phyloP scores from a whole-genome alignment of 305 asterid species.

The Galium porrigens region DNA sequence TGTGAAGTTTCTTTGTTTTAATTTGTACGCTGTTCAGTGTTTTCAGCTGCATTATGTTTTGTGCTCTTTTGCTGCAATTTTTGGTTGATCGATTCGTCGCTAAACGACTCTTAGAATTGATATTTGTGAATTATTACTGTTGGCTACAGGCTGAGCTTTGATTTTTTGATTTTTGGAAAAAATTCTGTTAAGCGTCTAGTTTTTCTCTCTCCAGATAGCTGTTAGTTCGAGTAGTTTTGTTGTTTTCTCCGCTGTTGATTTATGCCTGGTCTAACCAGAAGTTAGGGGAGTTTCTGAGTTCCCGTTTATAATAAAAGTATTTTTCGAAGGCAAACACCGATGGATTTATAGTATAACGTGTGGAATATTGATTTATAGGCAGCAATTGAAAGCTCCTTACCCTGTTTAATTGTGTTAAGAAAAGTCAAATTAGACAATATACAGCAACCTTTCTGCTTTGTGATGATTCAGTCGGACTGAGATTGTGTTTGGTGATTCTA shows the following conservation, averaged over 20 bases:
- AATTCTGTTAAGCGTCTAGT: neutral
- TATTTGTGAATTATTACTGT: neutral
- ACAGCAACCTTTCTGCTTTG: neutral
- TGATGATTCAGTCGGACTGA: conserved; percentile 6
- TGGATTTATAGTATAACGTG: neutral
- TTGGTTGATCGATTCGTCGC: neutral
- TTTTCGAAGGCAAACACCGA: neutral
- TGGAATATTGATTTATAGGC: no score
- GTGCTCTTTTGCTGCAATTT: conserved; percentile 5
- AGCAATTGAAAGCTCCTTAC: neutral
- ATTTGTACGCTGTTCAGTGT: neutral
- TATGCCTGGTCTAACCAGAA: neutral
- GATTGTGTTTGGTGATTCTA: neutral
- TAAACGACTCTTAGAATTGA: neutral
- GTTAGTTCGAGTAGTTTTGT: neutral
- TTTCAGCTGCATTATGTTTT: conserved; percentile 18
- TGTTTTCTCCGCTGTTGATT: neutral
- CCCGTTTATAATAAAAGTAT: neutral
- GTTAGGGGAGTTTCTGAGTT: neutral
- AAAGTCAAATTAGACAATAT: neutral
- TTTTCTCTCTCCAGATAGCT: neutral
- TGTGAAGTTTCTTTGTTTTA: neutral
- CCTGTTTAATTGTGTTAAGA: neutral
- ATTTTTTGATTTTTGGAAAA: neutral
- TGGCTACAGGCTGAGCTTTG: neutral